Base-by-base conservation (phyloP, 169 alveolate genomes). In the Plasmodium malariae region DNA sequence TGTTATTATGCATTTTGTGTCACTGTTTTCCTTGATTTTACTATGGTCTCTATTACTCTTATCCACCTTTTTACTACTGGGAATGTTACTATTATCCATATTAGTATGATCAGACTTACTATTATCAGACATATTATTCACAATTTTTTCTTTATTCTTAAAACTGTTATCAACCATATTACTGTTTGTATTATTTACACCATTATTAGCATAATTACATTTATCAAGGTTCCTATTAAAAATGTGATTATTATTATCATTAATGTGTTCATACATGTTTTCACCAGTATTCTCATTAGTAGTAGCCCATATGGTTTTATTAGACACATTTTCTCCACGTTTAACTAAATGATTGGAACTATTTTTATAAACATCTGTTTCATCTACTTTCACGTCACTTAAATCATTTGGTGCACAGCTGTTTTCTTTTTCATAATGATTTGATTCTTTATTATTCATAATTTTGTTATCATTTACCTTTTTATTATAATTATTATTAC, bases 401-500 rank as follows among this genome's bases (percentile, higher is more conserved):
- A 45, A 67, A 67, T 26, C 74, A 67, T 67, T 40, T 40, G 4
- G 4, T 40, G 49, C 9, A 40, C 9, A 40, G 9, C 9, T 51
- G 3, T 51, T 69, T 19, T 69, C 63, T 0, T 69, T 45, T 40
- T 40, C 80, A 36, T 54, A 54, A 45, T 14, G 60, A 34, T 24
- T 12, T 69, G 40, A 4, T 14, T 69, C 63, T 45, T 28, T 26
- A 24, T 21, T 57, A 57, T 21, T 69, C 21, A 14, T 69, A 43
- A 14, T 32, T 24, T 14, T 48, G 17, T 12, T 67, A 36, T 32
- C 14, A 48, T 24, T 40, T 69, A 0, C 32, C 17, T 45, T 28
- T 69, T 69, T 69, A 28, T 37, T 12, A 69, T 69, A 69, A 45
- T 69, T 69, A 45, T 21, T 69, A 30, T 32, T 69, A 14, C 14